These are phyloP conservation scores for Turritis glabra DNA, from an alignment of 345 rosid genomes.

Conservation along the genomic window DNA sequence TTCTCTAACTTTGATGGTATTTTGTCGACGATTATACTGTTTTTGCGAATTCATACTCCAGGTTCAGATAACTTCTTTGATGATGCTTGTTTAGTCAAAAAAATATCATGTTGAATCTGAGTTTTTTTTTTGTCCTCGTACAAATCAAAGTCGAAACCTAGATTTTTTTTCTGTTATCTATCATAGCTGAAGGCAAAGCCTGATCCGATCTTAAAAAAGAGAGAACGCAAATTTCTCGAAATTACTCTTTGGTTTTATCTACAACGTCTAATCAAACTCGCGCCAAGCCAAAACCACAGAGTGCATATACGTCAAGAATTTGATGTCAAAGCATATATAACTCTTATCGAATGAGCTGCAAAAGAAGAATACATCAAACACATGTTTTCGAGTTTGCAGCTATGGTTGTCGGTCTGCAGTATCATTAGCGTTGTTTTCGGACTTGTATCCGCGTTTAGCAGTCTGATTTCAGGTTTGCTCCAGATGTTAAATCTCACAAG, in stretches of 20 bases:
- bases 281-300: not conserved
- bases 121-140: not conserved
- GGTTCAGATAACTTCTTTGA: constrained; percentile 5
- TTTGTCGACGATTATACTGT: constrained; percentile 2
- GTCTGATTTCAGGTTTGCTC: constrained; percentile 12
- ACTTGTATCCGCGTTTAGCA: not conserved
- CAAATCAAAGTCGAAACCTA: constrained; percentile 17
- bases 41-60: constrained; percentile 7
- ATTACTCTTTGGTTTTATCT: not conserved
- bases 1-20: not conserved
- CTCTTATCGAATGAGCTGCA: not conserved
- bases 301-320: not conserved
- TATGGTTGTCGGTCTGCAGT: not conserved
- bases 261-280: constrained; percentile 11
- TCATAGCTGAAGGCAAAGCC: not conserved
- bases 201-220: not conserved
- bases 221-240: not conserved
- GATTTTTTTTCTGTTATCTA: constrained; percentile 21
- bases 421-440: not conserved
- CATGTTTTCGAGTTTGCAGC: not conserved
- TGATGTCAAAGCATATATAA: not conserved
- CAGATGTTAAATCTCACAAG: constrained; percentile 6
- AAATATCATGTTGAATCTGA: not conserved
- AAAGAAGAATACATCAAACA: not conserved
- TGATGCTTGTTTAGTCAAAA: constrained; percentile 13